Percentiles rank a stretch among this genome's conserved stretches.
Evolutionary conservation across 2,329 filamentous ascomycete species (phyloP).

Genomic region (Colletotrichum viniferum): DNA sequence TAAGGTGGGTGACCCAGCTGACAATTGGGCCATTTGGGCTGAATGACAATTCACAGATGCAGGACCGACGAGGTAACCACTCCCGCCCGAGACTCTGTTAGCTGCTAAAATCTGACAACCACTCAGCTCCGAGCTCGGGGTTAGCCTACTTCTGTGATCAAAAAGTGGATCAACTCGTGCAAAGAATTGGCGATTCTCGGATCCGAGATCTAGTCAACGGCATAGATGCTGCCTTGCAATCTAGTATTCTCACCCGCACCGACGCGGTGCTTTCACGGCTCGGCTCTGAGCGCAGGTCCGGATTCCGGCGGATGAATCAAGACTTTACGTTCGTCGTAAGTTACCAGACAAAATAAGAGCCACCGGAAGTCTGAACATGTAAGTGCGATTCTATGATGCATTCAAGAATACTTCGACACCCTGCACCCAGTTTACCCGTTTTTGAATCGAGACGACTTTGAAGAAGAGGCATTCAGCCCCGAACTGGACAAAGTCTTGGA

Average conservation of each 20-base stretch:
- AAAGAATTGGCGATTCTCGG: neutral
- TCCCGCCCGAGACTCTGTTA: neutral
- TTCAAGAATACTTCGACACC: neutral
- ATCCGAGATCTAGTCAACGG: neutral
- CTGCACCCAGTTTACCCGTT: neutral
- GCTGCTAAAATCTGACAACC: neutral
- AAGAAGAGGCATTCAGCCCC: neutral
- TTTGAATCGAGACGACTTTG: neutral
- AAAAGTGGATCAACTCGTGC: neutral
- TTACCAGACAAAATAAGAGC: neutral
- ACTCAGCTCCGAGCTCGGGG: neutral
- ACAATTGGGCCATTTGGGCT: fast-evolving
- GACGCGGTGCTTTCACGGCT: neutral
- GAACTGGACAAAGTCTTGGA: neutral
- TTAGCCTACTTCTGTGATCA: neutral
- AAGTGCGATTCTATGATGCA: fast-evolving
- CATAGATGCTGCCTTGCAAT: neutral
- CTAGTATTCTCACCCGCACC: neutral
- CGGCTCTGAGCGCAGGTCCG: neutral
- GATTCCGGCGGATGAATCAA: neutral
- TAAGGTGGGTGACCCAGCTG: neutral
- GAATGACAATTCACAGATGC: neutral
- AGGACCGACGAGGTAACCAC: neutral
- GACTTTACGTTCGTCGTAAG: neutral
- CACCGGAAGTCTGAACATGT: neutral